phyloP scores from a whole-genome alignment of 2,329 filamentous ascomycete genomes.

The Moelleriella libera region DNA sequence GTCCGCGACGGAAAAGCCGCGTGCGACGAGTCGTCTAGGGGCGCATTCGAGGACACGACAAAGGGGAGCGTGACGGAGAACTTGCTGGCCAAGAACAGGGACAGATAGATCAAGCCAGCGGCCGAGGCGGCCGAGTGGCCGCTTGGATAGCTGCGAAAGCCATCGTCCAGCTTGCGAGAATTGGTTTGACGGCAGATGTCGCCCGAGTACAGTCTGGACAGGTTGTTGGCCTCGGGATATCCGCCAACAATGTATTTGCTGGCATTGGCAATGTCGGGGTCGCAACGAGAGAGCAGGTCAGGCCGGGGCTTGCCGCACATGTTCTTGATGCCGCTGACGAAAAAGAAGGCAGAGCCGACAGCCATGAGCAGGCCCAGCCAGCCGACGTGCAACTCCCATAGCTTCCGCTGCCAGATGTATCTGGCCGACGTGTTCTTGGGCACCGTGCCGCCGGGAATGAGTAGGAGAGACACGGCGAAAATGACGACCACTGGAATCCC shows the following conservation, averaged over 20 bases:
- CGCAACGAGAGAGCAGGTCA: conserved; percentile 68
- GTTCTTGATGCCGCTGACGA: conserved; percentile 79
- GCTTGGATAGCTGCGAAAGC: conserved; percentile 62
- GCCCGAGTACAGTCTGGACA: conserved; percentile 58
- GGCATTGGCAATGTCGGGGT: conserved; percentile 57
- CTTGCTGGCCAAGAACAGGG: conserved; percentile 75
- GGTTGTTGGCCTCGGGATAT: conserved; percentile 32
- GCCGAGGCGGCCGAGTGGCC: conserved; percentile 53
- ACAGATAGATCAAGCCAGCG: conserved; percentile 71
- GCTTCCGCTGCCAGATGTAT: conserved; percentile 63
- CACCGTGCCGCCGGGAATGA: conserved; percentile 61
- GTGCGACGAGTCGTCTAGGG: conserved; percentile 29
- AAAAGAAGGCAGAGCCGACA: conserved; percentile 58
- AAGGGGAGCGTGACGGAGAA: conserved; percentile 63
- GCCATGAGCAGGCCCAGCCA: conserved; percentile 71
- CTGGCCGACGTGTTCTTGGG: conserved; percentile 45
- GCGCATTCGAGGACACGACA: conserved; percentile 34
- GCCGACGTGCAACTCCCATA: conserved; percentile 83
- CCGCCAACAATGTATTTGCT: conserved; percentile 48
- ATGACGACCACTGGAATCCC: conserved; percentile 55
- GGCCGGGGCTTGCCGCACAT: conserved; percentile 58
- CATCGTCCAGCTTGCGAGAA: conserved; percentile 51
- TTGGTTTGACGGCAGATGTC: conserved; percentile 61
- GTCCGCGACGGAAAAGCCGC: conserved; percentile 67
- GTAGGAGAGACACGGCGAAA: conserved; percentile 48